phyloP scores from a whole-genome alignment of 148 eudicot species.

The Vaccinium macrocarpon region DNA sequence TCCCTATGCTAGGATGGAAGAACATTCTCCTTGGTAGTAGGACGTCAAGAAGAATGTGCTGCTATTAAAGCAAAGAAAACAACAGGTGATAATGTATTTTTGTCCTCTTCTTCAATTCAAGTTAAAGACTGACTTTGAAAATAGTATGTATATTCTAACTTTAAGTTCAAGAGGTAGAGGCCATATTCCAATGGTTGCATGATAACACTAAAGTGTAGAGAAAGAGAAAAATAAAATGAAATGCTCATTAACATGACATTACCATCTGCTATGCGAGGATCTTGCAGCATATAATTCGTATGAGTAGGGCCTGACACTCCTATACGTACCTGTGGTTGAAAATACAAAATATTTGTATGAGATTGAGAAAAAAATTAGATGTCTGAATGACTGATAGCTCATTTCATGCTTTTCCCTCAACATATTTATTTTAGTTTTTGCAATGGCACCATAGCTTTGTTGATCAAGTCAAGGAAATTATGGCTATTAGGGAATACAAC shows the following conservation, averaged over 20 bases:
- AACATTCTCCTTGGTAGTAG: conserved; percentile 31
- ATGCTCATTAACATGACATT: no score
- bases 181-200: neutral
- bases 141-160: neutral
- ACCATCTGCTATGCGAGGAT: no score
- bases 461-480: neutral
- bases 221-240: no score
- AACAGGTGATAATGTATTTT: conserved; percentile 29
- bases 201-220: neutral
- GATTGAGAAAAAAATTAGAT: no score
- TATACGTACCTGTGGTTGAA: no score
- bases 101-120: conserved; percentile 14
- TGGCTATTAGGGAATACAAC: neutral
- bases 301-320: no score
- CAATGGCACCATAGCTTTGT: conserved; percentile 4
- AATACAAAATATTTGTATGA: no score
- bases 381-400: neutral
- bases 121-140: neutral
- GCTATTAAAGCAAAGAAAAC: conserved; percentile 24
- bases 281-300: no score
- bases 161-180: conserved; percentile 13
- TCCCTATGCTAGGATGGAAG: conserved; percentile 36
- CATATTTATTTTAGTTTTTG: neutral
- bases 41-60: conserved; percentile 23
- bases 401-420: neutral